These are phyloP conservation scores for Endotrypanum monterogeii DNA, from an alignment of 208 protist genomes.

Conservation along the genomic window DNA sequence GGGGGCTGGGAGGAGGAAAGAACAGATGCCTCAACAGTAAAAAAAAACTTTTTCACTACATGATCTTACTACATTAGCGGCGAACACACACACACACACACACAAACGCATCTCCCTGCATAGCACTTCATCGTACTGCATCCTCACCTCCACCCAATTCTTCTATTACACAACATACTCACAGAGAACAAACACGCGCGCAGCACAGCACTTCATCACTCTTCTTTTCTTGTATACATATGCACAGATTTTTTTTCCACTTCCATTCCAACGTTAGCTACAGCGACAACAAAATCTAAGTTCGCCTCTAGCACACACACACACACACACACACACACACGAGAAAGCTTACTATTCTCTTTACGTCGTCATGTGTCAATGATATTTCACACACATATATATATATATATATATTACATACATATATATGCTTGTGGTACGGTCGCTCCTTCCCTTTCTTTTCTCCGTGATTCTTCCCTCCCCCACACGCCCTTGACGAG, in stretches of 20 bases:
- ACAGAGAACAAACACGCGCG: background rate
- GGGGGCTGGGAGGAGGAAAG: too few species aligned
- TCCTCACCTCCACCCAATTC: background rate
- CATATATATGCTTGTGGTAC: too few species aligned
- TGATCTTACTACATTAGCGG: background rate
- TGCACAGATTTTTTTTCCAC: background rate
- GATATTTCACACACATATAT: background rate
- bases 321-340: background rate
- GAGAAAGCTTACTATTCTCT: background rate
- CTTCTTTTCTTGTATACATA: background rate
- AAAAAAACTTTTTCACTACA: background rate
- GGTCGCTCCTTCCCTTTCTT: too few species aligned
- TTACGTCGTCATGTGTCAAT: background rate
- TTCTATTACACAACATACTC: too few species aligned
- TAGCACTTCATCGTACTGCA: background rate
- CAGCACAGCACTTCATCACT: background rate
- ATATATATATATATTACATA: background rate
- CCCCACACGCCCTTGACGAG: too few species aligned
- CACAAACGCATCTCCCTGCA: too few species aligned
- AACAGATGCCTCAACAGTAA: too few species aligned
- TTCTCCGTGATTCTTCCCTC: too few species aligned
- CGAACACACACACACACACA: constrained; percentile 4
- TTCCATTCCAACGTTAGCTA: background rate
- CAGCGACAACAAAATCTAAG: background rate
- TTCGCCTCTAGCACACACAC: background rate